Conservation (phyloP, 257 asterid genomes). For the Nicotiana paniculata region DNA sequence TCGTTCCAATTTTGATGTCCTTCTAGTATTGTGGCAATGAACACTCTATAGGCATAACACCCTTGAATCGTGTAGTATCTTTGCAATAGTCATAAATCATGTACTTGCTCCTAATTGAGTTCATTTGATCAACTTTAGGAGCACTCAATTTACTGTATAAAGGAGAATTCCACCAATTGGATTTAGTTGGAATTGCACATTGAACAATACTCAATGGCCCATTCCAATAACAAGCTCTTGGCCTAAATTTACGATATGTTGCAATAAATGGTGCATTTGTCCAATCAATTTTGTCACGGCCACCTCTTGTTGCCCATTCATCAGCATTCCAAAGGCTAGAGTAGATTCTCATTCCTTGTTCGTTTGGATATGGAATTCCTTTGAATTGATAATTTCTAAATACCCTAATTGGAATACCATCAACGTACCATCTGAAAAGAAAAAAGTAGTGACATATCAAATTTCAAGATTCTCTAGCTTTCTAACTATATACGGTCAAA, state of each 20-base stretch:
- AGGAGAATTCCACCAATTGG: constrained; percentile 43
- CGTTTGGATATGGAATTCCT: constrained; percentile 52
- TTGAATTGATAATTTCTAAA: constrained; percentile 38
- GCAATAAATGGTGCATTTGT: constrained; percentile 52
- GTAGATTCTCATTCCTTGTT: constrained; percentile 57
- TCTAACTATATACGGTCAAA: not conserved
- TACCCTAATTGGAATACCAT: constrained; percentile 59
- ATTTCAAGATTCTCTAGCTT: not conserved
- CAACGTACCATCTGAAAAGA: constrained; percentile 60
- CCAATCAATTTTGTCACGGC: constrained; percentile 66
- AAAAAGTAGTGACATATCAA: not conserved
- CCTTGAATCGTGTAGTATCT: constrained; percentile 34
- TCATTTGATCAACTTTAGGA: constrained; percentile 30
- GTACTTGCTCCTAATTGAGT: constrained; percentile 30
- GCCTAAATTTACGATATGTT: constrained; percentile 35
- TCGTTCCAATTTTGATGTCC: no score
- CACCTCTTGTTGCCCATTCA: constrained; percentile 77
- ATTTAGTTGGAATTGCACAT: constrained; percentile 29
- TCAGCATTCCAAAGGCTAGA: constrained; percentile 82
- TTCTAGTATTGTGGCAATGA: constrained; percentile 29
- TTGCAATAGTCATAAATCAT: constrained; percentile 67
- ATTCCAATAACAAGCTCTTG: constrained; percentile 37
- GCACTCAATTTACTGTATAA: constrained; percentile 20
- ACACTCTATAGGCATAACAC: constrained; percentile 56
- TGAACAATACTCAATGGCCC: constrained; percentile 22